phyloP scores from a whole-genome alignment of 108 stramenopile genomes.

The Cyclotella kingstonii region DNA sequence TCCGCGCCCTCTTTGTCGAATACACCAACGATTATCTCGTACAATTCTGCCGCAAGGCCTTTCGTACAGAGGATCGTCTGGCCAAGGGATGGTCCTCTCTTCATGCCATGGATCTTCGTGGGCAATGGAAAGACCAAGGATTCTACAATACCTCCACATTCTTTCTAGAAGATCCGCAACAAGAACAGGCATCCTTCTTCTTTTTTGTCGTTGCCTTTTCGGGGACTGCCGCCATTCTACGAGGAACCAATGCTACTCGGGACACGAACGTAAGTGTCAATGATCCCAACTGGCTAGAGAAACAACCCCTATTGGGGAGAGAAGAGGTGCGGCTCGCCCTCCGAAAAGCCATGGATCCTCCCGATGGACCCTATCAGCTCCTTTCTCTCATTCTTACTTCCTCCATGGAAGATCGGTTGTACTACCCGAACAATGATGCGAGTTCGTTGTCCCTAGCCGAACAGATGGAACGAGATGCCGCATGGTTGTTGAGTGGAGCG shows the following conservation, averaged over 20 bases:
- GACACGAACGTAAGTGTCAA: neutral
- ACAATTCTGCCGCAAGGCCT: neutral
- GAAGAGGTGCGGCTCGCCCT: conserved; percentile 7
- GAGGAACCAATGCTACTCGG: neutral
- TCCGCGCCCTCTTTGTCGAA: conserved; percentile 6
- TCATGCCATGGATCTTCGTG: conserved; percentile 27
- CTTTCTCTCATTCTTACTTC: conserved; percentile 12
- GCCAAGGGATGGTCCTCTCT: conserved; percentile 20
- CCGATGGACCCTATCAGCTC: conserved; percentile 26
- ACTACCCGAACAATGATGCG: neutral
- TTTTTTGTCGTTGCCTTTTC: conserved; percentile 16
- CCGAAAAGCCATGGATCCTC: conserved; percentile 11
- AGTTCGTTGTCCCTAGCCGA: conserved; percentile 1
- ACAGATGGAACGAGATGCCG: conserved; percentile 26
- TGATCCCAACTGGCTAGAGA: neutral
- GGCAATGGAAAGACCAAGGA: neutral
- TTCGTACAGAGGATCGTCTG: neutral
- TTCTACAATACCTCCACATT: conserved; percentile 10
- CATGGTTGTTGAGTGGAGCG: conserved; percentile 16
- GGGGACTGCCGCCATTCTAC: conserved; percentile 25
- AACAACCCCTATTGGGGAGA: conserved; percentile 6
- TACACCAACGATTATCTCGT: conserved; percentile 16
- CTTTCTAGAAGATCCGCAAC: conserved; percentile 5
- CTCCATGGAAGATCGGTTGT: conserved; percentile 15
- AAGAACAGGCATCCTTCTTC: conserved; percentile 19